Evolutionary conservation across 805 yeast genomes (phyloP).

Genomic region (Spathaspora sp.): DNA sequence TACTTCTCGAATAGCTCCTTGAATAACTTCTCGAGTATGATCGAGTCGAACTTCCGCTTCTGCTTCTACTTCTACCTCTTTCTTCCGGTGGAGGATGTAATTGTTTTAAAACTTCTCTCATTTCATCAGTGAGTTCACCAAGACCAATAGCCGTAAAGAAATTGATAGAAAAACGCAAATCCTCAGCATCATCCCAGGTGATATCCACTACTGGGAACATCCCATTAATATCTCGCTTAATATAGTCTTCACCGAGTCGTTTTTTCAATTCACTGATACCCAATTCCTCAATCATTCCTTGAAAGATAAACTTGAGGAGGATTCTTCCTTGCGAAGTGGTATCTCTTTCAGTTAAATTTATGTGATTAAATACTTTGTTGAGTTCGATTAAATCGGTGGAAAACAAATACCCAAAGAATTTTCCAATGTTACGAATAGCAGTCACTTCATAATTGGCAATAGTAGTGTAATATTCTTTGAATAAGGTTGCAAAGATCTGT

Average conservation of each 20-base stretch:
- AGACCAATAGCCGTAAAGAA: constrained; percentile 90
- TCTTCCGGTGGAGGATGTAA: constrained; percentile 18
- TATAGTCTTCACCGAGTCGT: constrained; percentile 46
- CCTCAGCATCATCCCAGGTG: constrained; percentile 36
- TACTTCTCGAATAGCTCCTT: constrained; percentile 14
- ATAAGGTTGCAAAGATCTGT: constrained; percentile 43
- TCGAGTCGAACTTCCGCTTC: constrained; percentile 8
- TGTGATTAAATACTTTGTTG: constrained; percentile 47
- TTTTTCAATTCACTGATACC: constrained; percentile 53
- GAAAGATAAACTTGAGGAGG: constrained; percentile 74
- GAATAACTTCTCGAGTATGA: constrained; percentile 10
- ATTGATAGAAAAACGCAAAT: constrained; percentile 76
- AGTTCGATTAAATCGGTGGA: constrained; percentile 69
- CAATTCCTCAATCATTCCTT: constrained; percentile 72
- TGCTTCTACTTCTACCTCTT: constrained; percentile 12
- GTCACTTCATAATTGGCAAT: constrained; percentile 70
- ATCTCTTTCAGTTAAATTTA: constrained; percentile 63
- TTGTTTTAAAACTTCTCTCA: constrained; percentile 56
- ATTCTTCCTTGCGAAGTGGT: constrained; percentile 83
- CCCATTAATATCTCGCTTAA: constrained; percentile 47
- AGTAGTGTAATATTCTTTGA: constrained; percentile 51
- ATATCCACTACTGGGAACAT: constrained; percentile 56
- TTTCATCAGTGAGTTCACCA: constrained; percentile 76
- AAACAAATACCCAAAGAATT: constrained; percentile 80
- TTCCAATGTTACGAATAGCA: constrained; percentile 74